Evolutionary conservation across 352 stramenopile species (phyloP), one percentile per base, ranked within the genome.

Genomic region (Peronosclerospora sorghi): DNA sequence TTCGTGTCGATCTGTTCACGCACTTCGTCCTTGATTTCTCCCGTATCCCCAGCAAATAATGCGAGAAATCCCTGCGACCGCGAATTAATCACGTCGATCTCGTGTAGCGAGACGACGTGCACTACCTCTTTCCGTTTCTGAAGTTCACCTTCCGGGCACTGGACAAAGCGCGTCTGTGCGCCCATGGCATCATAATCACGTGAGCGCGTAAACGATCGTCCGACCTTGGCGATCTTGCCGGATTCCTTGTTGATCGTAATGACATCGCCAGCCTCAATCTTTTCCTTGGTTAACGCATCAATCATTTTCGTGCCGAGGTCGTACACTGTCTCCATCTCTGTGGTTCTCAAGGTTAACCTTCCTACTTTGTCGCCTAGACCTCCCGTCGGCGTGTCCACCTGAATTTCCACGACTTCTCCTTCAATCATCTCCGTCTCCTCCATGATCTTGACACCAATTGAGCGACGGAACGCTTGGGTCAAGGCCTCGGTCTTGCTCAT

Each of bases 371-470:
- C 80, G 32, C 78, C 80, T 3, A 73, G 64, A 20, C 67, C 75
- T 8, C 73, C 76, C 0, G 74, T 93, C 1, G 80, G 68, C 9
- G 74, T 85, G 45, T 98, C 95, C 48, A 98, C 92, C 70, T 98
- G 94, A 53, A 99, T 97, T 62, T 99, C 96, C 14, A 99, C 96
- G 12, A 99, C 96, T 76, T 99, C 96, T 46, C 96, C 96, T 68
- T 99, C 95, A 62, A 99, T 98, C 45, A 99, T 97, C 65, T 99
- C 96, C 19, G 95, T 98, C 66, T 99, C 96, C 75, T 99, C 96
- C 74, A 98, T 96, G 65, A 99, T 99, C 29, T 91, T 75, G 24
- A 99, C 90, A 29, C 95, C 95, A 68, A 98, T 98, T 6, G 85
- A 96, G 26, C 86, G 74, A 35, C 96, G 84, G 57, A 99, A 97